Evolutionary conservation across 805 yeast genomes (phyloP).

Genomic region (Dipodascus albidus): DNA sequence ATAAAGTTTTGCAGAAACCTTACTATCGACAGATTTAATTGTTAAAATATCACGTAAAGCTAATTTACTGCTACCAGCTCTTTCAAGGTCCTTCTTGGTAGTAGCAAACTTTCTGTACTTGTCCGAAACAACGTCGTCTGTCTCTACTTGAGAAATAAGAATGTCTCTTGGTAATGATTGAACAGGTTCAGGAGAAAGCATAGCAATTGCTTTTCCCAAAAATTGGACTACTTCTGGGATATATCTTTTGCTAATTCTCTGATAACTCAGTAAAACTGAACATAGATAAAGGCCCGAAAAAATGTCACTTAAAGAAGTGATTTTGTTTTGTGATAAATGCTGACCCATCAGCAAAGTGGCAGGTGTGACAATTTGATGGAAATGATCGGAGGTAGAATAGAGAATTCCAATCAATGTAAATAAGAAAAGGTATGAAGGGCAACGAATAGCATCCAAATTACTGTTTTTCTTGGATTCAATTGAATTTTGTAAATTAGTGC

Average conservation of each 20-base stretch:
- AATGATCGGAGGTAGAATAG: constrained; percentile 92
- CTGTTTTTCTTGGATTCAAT: constrained; percentile 22
- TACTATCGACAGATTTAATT: neutral
- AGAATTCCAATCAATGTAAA: constrained; percentile 62
- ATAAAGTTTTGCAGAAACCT: constrained; percentile 2
- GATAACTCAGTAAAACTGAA: constrained; percentile 58
- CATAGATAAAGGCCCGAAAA: constrained; percentile 57
- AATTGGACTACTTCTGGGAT: constrained; percentile 68
- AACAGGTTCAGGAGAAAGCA: neutral
- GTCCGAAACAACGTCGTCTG: constrained; percentile 19
- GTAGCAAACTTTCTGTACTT: constrained; percentile 2
- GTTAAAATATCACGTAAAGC: neutral
- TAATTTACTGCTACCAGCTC: neutral
- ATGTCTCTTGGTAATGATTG: constrained; percentile 2
- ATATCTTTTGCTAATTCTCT: constrained; percentile 66
- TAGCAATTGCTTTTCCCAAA: constrained; percentile 5
- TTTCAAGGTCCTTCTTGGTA: neutral
- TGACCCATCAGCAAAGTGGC: constrained; percentile 64
- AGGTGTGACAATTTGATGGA: constrained; percentile 85
- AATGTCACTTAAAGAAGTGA: constrained; percentile 30
- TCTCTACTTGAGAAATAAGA: neutral
- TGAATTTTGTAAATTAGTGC: constrained; percentile 28
- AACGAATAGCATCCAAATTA: constrained; percentile 15
- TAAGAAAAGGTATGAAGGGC: constrained; percentile 47
- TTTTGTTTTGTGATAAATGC: constrained; percentile 43